Conservation (phyloP, 2,329 filamentous ascomycete species). For the Penicillium vulpinum region DNA sequence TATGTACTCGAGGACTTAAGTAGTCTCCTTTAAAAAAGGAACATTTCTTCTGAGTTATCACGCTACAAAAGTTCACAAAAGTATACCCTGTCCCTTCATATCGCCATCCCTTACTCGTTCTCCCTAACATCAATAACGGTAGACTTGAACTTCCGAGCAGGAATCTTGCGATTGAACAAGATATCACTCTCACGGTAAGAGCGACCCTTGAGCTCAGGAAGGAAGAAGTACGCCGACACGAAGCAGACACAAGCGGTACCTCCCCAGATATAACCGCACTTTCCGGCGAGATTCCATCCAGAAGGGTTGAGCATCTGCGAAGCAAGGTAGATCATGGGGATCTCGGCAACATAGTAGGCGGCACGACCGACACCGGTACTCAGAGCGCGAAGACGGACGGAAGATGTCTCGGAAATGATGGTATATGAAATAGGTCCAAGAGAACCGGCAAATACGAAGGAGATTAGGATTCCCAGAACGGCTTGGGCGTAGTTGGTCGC, state of each 20-base stretch:
- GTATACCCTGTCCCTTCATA: not conserved
- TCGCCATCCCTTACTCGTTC: conserved; percentile 35
- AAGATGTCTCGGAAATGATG: conserved; percentile 42
- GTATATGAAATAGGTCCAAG: conserved; percentile 43
- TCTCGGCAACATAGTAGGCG: conserved; percentile 46
- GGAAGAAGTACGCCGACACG: conserved; percentile 44
- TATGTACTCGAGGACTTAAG: not conserved
- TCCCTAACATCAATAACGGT: conserved; percentile 47
- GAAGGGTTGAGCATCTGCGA: conserved; percentile 44
- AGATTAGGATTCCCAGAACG: conserved; percentile 41
- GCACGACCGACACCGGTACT: conserved; percentile 43
- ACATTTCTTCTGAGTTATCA: not conserved
- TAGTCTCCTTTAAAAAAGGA: not conserved
- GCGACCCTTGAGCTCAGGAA: conserved; percentile 49
- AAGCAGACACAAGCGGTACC: conserved; percentile 45
- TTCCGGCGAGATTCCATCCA: conserved; percentile 45
- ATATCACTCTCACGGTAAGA: conserved; percentile 50
- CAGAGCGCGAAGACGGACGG: conserved; percentile 41
- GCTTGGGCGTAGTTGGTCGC: conserved; percentile 43
- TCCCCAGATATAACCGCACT: conserved; percentile 53
- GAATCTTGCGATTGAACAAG: conserved; percentile 45
- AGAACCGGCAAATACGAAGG: conserved; percentile 41
- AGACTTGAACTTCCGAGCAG: conserved; percentile 48
- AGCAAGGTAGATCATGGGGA: conserved; percentile 45
- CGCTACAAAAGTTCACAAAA: not conserved